Percentiles rank a stretch among this genome's conserved stretches.
These are phyloP conservation scores for Irpex sp. DNA, from an alignment of 1,284 basidiomycete genomes.

Conservation along the genomic window DNA sequence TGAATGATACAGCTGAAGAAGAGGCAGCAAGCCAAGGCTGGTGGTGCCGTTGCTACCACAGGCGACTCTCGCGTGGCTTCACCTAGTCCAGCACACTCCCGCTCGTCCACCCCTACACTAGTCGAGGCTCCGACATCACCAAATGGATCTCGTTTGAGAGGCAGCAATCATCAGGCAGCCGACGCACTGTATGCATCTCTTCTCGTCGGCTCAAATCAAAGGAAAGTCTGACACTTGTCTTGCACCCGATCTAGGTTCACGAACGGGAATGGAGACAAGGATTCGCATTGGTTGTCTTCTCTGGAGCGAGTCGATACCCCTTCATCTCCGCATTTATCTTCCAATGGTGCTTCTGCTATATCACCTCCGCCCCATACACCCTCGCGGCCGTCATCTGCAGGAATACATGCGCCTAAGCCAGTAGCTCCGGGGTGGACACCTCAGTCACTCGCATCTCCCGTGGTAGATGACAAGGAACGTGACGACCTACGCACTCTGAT, in stretches of 20 bases:
- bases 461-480: constrained; percentile 21
- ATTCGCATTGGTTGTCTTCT: constrained; percentile 56
- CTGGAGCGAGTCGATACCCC: constrained; percentile 45
- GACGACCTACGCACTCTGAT: constrained; percentile 32
- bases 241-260: constrained; percentile 22
- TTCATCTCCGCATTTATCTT: constrained; percentile 7
- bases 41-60: constrained; percentile 27
- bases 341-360: constrained; percentile 19
- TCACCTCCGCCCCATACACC: constrained; percentile 16
- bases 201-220: not conserved
- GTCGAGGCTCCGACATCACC: constrained; percentile 20
- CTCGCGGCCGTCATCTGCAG: constrained; percentile 15
- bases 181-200: constrained; percentile 28
- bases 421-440: constrained; percentile 1
- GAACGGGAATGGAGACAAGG: constrained; percentile 21
- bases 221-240: not conserved
- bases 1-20: constrained; percentile 51
- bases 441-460: constrained; percentile 12
- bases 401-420: constrained; percentile 12
- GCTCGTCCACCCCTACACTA: constrained; percentile 47
- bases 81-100: constrained; percentile 43
- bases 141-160: constrained; percentile 5
- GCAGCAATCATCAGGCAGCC: constrained; percentile 18
- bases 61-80: constrained; percentile 28
- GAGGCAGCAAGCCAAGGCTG: constrained; percentile 65